Conservation (phyloP, 148 eudicot species). For the Rhododendron vialii region DNA sequence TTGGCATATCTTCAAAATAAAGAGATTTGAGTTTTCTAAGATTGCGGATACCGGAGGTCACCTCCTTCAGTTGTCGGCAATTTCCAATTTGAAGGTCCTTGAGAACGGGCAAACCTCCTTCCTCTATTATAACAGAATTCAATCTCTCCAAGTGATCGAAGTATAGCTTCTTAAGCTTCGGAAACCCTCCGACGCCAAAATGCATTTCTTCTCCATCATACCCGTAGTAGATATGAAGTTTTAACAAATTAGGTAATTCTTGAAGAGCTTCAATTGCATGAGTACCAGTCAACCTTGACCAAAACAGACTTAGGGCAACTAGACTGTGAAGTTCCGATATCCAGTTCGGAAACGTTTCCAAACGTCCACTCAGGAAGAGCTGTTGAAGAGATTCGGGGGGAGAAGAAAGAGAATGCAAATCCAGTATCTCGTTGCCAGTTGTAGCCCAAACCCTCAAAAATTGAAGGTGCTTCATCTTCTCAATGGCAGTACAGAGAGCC, state of each 20-base stretch:
- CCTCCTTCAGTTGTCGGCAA: background rate
- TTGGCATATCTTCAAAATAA: background rate
- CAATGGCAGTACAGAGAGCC: background rate
- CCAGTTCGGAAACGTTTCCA: background rate
- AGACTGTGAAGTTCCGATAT: background rate
- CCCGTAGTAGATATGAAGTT: too few relatives aligned
- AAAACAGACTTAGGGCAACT: background rate
- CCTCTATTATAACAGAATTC: background rate
- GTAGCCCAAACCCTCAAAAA: background rate
- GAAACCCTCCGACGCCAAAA: too few relatives aligned
- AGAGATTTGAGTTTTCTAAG: background rate
- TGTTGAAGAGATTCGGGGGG: background rate
- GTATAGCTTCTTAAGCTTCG: too few relatives aligned
- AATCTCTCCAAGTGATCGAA: background rate
- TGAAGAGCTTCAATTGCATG: too few relatives aligned
- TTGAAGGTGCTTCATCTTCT: background rate
- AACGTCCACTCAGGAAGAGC: background rate
- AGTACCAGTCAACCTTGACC: background rate
- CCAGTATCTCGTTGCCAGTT: background rate
- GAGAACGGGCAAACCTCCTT: background rate
- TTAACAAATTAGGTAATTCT: too few relatives aligned
- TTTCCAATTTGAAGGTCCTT: accelerated
- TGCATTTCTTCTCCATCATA: too few relatives aligned
- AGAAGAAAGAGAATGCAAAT: background rate
- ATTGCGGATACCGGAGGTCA: background rate